Percentiles rank a stretch among this genome's conserved stretches.
Evolutionary conservation across 2,329 filamentous ascomycete genomes (phyloP).

Genomic region (Calonectria hongkongensis): DNA sequence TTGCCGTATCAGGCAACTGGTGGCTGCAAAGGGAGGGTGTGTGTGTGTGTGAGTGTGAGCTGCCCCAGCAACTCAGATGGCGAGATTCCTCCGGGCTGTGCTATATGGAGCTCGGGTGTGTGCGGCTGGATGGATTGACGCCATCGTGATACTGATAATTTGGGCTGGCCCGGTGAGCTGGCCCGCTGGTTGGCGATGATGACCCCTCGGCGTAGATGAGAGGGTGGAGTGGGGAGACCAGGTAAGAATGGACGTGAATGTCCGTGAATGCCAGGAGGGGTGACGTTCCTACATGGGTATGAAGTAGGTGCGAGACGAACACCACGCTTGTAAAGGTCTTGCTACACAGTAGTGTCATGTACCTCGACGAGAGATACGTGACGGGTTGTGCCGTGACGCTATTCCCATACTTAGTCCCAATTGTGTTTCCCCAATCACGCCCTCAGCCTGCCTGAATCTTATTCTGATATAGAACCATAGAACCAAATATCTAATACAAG

Average conservation of each 20-base stretch:
- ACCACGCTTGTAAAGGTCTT: neutral
- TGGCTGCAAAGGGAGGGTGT: conserved; percentile 47
- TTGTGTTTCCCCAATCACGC: conserved; percentile 6
- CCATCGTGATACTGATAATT: conserved; percentile 2
- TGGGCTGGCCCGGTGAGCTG: conserved; percentile 24
- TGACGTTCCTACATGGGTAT: conserved; percentile 13
- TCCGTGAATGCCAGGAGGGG: conserved; percentile 36
- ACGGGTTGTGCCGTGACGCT: conserved; percentile 21
- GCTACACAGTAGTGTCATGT: conserved; percentile 8
- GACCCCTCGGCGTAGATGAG: conserved; percentile 12
- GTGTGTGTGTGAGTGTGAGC: conserved; percentile 26
- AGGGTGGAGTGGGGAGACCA: conserved; percentile 33
- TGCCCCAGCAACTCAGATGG: neutral
- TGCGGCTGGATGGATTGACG: conserved; percentile 22
- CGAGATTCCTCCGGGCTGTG: conserved; percentile 9
- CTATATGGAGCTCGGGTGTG: neutral
- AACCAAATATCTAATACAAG: neutral
- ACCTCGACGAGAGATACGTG: neutral
- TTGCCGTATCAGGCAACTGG: conserved; percentile 51
- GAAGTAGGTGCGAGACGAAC: conserved; percentile 25
- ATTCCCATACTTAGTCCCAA: conserved; percentile 14
- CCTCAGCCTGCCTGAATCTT: conserved; percentile 1
- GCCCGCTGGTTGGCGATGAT: conserved; percentile 8
- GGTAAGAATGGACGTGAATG: conserved; percentile 20
- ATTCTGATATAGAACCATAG: neutral